These are phyloP conservation scores for Seiridium unicorne DNA, from an alignment of 2,329 filamentous ascomycete genomes.

Conservation along the genomic window DNA sequence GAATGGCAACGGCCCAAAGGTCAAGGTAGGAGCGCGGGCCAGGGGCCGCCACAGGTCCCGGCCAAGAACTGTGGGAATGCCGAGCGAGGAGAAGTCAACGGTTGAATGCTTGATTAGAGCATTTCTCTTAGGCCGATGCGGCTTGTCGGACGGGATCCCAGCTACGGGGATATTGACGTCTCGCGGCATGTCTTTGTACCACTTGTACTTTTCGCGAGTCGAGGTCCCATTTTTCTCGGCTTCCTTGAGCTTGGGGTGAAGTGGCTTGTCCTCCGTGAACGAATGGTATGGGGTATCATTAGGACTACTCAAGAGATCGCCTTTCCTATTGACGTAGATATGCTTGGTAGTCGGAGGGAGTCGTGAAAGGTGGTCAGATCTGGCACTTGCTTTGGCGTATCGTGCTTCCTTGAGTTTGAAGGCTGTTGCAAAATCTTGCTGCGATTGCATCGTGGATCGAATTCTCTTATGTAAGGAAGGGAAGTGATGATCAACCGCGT, in stretches of 20 bases:
- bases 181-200: slow-evolving; percentile 9
- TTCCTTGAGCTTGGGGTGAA: slow-evolving; percentile 11
- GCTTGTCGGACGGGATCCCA: slow-evolving; percentile 16
- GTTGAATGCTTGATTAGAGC: neutral
- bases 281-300: neutral
- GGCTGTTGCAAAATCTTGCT: neutral
- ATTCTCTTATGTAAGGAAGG: neutral
- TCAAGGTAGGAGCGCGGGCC: neutral
- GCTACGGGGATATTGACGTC: slow-evolving; percentile 11
- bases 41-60: neutral
- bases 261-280: neutral
- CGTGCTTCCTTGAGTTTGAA: neutral
- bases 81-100: neutral
- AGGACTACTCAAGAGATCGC: neutral
- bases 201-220: neutral
- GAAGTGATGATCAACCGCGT: neutral
- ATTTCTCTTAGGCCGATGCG: slow-evolving; percentile 10
- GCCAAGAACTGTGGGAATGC: neutral
- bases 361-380: neutral
- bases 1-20: neutral
- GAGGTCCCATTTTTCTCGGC: neutral
- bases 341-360: neutral
- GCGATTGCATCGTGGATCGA: neutral
- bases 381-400: neutral
- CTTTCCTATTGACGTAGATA: neutral